phyloP scores from a whole-genome alignment of 495 filamentous ascomycete species.

The Lasiosphaeria hispida region DNA sequence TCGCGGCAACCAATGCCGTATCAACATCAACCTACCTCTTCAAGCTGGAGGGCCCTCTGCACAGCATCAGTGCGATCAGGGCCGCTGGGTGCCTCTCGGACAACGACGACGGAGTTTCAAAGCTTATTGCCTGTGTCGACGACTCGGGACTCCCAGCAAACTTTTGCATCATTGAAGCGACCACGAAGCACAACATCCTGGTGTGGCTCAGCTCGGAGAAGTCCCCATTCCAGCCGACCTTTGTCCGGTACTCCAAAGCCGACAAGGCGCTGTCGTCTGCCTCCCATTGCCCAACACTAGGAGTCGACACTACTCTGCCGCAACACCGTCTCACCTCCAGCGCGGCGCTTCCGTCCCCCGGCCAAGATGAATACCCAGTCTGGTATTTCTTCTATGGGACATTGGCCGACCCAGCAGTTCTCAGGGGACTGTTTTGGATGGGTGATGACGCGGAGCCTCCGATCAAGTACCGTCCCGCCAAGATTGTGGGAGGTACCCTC shows the following conservation, averaged over 20 bases:
- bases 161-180: not conserved
- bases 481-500: slow-evolving; percentile 28
- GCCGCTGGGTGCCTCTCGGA: not conserved
- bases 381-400: slow-evolving; percentile 46
- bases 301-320: slow-evolving; percentile 39
- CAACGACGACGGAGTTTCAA: not conserved
- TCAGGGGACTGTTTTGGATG: slow-evolving; percentile 23
- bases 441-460: not conserved
- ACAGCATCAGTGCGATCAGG: not conserved
- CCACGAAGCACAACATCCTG: not conserved
- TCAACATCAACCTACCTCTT: slow-evolving; percentile 7
- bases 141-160: not conserved
- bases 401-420: slow-evolving; percentile 26
- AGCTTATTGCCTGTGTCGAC: not conserved
- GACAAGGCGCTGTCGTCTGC: slow-evolving; percentile 32
- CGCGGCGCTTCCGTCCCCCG: slow-evolving; percentile 1
- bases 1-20: not conserved
- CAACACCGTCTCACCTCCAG: slow-evolving; percentile 25
- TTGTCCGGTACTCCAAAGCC: slow-evolving; percentile 33
- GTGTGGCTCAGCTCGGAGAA: not conserved
- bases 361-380: slow-evolving; percentile 38
- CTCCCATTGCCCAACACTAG: slow-evolving; percentile 40
- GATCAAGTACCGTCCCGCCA: slow-evolving; percentile 20
- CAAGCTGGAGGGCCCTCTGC: slow-evolving; percentile 15
- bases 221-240: slow-evolving; percentile 22